Base-by-base conservation (phyloP, 805 yeast genomes). In the Wickerhamomyces bovis region DNA sequence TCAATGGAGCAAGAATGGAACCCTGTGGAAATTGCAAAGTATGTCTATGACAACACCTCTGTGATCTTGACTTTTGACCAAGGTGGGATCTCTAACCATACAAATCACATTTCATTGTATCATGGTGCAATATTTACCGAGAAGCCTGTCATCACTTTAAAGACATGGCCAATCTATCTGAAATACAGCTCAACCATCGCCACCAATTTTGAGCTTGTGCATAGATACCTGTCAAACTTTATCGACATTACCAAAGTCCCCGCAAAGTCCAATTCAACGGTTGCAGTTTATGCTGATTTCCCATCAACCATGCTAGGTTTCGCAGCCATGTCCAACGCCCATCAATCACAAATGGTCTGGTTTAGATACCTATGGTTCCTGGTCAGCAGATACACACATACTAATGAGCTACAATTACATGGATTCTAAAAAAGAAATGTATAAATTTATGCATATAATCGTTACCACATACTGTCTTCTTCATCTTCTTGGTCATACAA, bases 321-420 rank as follows among this genome's bases (percentile, higher is more conserved):
- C 45, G 75, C 84, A 0, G 85, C 96, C 4, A 89, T 92, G 96
- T 68, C 82, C 3, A 73, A 73, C 53, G 95, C 85, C 3, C 98
- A 94, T 66, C 72, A 73, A 51, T 80, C 95, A 2, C 99, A 94
- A 64, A 86, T 94, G 86, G 90, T 85, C 9, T 92, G 97, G 97
- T 94, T 84, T 64, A 74, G 99, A 54, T 86, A 85, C 69, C 83
- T 89, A 1, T 94, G 97, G 97, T 70, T 94, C 60, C 48, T 77
- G 6, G 65, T 82, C 15, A 84, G 96, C 49, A 72, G 90, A 51
- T 92, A 89, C 65, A 77, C 87, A 71, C 80, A 82, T 39, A 76
- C 77, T 44, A 90, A 92, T 64, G 89, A 86, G 57, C 69, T 87
- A 52, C 67, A 71, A 4, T 16, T 28, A 20, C 18, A 35, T 20